Evolutionary conservation across 2,329 filamentous ascomycete species (phyloP).

Genomic region (Apiospora pterosperma): DNA sequence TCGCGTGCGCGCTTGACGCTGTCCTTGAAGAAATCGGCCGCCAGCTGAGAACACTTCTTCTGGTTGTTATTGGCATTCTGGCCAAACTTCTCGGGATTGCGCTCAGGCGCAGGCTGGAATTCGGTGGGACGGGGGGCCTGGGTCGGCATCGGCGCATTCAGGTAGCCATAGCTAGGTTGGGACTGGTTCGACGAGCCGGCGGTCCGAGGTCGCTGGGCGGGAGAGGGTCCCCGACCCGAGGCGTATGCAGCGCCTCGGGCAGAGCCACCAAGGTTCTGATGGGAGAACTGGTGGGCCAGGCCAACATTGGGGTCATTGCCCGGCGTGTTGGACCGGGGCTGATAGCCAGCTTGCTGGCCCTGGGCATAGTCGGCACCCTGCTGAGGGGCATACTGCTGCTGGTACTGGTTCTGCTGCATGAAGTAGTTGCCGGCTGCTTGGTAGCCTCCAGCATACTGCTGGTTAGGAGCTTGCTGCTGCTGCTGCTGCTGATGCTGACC

Average conservation of each 20-base stretch:
- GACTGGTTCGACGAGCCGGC: conserved; percentile 67
- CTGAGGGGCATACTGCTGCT: conserved; percentile 31
- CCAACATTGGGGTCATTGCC: conserved; percentile 84
- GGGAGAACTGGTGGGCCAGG: conserved; percentile 91
- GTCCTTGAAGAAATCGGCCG: conserved; percentile 96
- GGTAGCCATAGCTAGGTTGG: conserved; percentile 63
- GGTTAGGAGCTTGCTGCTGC: conserved; percentile 31
- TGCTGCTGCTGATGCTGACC: conserved; percentile 33
- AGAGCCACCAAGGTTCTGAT: conserved; percentile 82
- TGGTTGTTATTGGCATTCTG: conserved; percentile 64
- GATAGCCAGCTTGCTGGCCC: conserved; percentile 34
- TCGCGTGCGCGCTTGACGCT: conserved; percentile 95
- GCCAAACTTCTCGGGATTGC: conserved; percentile 79
- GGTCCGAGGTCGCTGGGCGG: conserved; percentile 77
- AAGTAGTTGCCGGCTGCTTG: conserved; percentile 55
- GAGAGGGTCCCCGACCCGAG: conserved; percentile 62
- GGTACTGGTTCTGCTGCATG: conserved; percentile 58
- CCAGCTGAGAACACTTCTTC: conserved; percentile 66
- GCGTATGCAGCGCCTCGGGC: conserved; percentile 65
- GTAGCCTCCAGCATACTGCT: conserved; percentile 46
- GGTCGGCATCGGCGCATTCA: conserved; percentile 64
- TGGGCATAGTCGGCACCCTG: conserved; percentile 24
- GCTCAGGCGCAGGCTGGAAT: conserved; percentile 75
- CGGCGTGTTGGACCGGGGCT: conserved; percentile 54
- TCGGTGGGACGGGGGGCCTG: conserved; percentile 56